A percentile compares a stretch with the other conserved stretches of the same genome.
These are phyloP conservation scores for Linum lewisii DNA, from an alignment of 345 rosid genomes.

Conservation along the genomic window DNA sequence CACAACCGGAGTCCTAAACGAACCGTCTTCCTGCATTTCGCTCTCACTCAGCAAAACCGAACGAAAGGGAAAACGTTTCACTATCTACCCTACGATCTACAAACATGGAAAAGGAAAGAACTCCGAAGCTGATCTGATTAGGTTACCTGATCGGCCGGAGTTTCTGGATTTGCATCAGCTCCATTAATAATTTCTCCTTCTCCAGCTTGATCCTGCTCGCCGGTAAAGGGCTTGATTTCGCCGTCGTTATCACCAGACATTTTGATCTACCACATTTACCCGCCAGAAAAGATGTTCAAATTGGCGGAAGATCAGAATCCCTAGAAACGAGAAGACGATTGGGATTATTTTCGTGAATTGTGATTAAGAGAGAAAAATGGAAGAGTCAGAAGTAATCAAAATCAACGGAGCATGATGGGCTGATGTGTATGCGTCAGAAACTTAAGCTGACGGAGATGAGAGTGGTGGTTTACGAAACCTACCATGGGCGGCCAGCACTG, in stretches of 20 bases:
- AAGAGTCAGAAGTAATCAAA: too few species aligned
- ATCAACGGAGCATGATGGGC: too few species aligned
- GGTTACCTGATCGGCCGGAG: conserved; percentile 20
- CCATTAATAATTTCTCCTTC: conserved; percentile 1
- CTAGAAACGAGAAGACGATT: conserved; percentile 9
- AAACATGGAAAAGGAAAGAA: conserved; percentile 1
- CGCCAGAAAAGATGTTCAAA: background rate
- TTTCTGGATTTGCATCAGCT: conserved; percentile 5
- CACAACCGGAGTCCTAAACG: conserved; percentile 20
- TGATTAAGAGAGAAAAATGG: too few species aligned
- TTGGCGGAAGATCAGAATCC: conserved; percentile 4
- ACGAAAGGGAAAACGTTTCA: background rate
- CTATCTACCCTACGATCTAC: conserved; percentile 15
- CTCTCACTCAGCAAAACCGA: background rate
- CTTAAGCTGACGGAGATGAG: too few species aligned
- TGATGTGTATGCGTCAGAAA: too few species aligned
- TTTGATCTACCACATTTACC: conserved; percentile 19
- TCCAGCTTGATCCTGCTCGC: conserved; percentile 1
- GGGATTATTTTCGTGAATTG: background rate
- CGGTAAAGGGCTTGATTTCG: background rate
- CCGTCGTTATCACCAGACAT: conserved; percentile 29
- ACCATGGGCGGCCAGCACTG: too few species aligned
- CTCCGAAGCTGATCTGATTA: too few species aligned
- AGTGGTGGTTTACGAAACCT: too few species aligned
- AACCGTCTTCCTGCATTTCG: conserved; percentile 16